Conservation (phyloP, 2,329 filamentous ascomycete genomes). For the Trematosphaeria pertusa region DNA sequence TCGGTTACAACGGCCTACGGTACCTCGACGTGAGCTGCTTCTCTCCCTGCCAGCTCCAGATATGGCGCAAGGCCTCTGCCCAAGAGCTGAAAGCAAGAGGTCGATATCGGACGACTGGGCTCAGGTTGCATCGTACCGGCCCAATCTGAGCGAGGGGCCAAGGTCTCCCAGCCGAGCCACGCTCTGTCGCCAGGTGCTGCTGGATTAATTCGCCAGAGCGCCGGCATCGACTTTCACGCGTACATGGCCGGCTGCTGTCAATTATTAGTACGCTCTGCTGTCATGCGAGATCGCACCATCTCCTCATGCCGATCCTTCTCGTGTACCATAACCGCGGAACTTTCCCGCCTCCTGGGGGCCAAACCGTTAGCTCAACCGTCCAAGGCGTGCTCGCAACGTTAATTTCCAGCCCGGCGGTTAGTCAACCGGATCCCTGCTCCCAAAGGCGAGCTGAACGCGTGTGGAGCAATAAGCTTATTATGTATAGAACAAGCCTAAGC, state of each 20-base stretch:
- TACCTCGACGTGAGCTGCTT: not conserved
- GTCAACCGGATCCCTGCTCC: slow-evolving; percentile 11
- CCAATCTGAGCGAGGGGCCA: slow-evolving; percentile 1
- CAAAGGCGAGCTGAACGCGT: slow-evolving; percentile 18
- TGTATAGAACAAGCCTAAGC: slow-evolving; percentile 21
- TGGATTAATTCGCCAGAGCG: not conserved
- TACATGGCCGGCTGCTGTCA: no score
- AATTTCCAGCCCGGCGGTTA: slow-evolving; percentile 7
- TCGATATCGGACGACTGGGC: slow-evolving; percentile 1
- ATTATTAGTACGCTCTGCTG: no score
- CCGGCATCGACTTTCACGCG: no score
- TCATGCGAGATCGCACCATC: no score
- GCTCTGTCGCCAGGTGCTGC: not conserved
- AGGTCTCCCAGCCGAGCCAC: slow-evolving; percentile 5
- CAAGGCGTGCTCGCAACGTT: not conserved
- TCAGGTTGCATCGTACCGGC: slow-evolving; percentile 13
- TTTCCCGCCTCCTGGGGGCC: slow-evolving; percentile 7
- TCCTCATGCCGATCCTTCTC: not conserved
- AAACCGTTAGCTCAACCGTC: not conserved
- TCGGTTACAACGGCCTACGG: slow-evolving; percentile 1
- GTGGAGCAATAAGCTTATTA: slow-evolving; percentile 40
- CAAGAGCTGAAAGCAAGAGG: slow-evolving; percentile 4
- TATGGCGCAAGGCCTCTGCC: not conserved
- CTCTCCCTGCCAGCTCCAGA: no score
- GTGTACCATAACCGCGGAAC: not conserved